Evolutionary conservation across 345 rosid genomes (phyloP), one percentile per base, ranked within the genome.

Genomic region (Brassica nigra): DNA sequence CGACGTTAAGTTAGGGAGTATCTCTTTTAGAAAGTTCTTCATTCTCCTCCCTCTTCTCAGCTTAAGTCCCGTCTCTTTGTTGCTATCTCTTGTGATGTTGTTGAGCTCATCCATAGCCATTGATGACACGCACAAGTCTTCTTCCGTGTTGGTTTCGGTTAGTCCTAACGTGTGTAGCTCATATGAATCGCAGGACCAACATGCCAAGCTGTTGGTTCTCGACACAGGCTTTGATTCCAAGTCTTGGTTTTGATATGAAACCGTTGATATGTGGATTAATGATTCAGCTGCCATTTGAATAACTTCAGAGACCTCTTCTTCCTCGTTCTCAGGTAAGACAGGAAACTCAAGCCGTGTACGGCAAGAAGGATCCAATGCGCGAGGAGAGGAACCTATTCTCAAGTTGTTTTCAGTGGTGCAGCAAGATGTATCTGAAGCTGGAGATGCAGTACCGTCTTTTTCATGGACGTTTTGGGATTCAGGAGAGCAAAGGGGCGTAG

Each of bases 11-110:
- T 83, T 73, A 0, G 95, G 97, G 70, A 92, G 84, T 80, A 92
- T 90, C 82, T 92, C 97, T 74, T 72, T 88, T 55, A 84, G 95
- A 68, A 92, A 92, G 81, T 92, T 90, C 80, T 92, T 92, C 91
- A 92, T 49, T 66, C 97, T 87, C 65, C 97, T 85, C 18, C 97
- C 97, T 73, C 97, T 84, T 81, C 89, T 90, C 81, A 88, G 69
- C 84, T 86, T 92, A 10, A 79, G 9, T 67, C 91, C 74, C 49
- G 82, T 79, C 77, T 89, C 90, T 74, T 87, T 88, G 34, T 66
- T 83, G 58, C 78, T 86, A 1, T 29, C 59, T 71, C 52, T 76
- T 4, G 73, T 47, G 39, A 70, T 61, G 52, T 76, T 85, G 14
- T 73, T 79, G 18, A 83, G 74, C 79, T 90, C 91, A 27, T 82